Base-by-base conservation (phyloP, 2,329 filamentous ascomycete species). In the Pseudodiploospora longispora region DNA sequence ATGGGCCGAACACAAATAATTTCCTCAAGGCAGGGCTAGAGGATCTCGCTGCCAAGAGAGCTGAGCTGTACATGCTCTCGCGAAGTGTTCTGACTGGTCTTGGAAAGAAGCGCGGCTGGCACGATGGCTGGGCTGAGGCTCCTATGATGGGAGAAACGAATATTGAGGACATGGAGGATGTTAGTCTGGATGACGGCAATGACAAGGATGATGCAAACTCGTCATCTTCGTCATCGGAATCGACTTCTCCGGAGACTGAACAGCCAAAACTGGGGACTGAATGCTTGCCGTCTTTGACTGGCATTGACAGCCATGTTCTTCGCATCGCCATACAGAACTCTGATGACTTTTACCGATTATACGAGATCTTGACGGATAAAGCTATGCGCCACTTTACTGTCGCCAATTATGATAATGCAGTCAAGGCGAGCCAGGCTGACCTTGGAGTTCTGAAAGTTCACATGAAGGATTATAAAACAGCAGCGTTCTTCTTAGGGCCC, bases 361-460 rank as follows among this genome's bases (percentile, higher is more conserved):
- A 83, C 54, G 80, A 91, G 58, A 81, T 79, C 7, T 71, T 96
- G n/a, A 95, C 87, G 6, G 85, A 93, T 54, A 83, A 86, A 49
- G 83, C 90, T 3, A 77, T 94, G 45, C 84, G 85, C 2, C 86
- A 95, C 58, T 94, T 87, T 59, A 82, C 82, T 10, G 79, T 88
- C 4, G 88, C 90, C 4, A 85, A 82, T 44, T 85, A 91, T 50
- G 74, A 73, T 1, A 84, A 94, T 54, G 86, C 87, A 6, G 82
- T 85, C 1, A 82, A 94, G 53, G 76, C 82, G 19, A 82, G 83
- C 48, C 79, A 90, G 61, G 85, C 87, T 7, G 93, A 98, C 62
- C 74, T 97, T 38, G 93, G 89, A 1, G 76, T 93, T 5, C 69
- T 96, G 41, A 90, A 91, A 56, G 93, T 83, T 53, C 78, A 85